Conservation (phyloP, 768 basidiomycete genomes). For the Kwoniella bestiolae region DNA sequence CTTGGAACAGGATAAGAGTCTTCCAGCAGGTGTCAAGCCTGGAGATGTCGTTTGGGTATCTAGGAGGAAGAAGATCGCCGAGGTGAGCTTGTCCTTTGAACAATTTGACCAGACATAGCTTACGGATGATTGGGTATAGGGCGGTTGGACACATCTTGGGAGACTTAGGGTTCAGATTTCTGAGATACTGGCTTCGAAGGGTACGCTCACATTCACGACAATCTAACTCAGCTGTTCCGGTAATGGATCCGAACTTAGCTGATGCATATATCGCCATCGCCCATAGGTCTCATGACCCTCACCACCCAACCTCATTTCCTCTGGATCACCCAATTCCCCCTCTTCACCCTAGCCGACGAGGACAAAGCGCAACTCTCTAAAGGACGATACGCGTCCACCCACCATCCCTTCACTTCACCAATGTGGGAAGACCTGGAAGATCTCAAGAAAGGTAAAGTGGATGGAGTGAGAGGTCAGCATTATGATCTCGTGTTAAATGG, state of each 20-base stretch:
- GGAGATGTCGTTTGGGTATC: slow-evolving; percentile 57
- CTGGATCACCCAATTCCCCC: slow-evolving; percentile 94
- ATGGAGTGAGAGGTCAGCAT: slow-evolving; percentile 80
- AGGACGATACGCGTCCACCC: slow-evolving; percentile 88
- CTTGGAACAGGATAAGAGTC: slow-evolving; percentile 37
- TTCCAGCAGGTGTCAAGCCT: slow-evolving; percentile 47
- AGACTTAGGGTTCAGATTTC: slow-evolving; percentile 67
- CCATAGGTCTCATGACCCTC: slow-evolving; percentile 66
- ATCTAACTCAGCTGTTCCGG: too few relatives aligned
- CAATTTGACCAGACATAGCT: too few relatives aligned
- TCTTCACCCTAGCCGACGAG: slow-evolving; percentile 81
- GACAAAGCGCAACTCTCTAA: slow-evolving; percentile 85
- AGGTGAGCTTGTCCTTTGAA: too few relatives aligned
- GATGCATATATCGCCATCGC: too few relatives aligned
- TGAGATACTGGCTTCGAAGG: slow-evolving; percentile 68
- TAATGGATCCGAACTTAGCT: too few relatives aligned
- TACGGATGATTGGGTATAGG: slow-evolving; percentile 61
- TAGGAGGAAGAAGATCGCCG: slow-evolving; percentile 53
- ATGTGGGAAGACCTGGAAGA: slow-evolving; percentile 84
- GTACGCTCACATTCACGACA: slow-evolving; percentile 61
- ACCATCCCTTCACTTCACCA: slow-evolving; percentile 96
- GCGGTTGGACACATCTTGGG: slow-evolving; percentile 83
- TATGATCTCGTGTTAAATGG: slow-evolving; percentile 95
- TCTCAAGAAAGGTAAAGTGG: slow-evolving; percentile 72
- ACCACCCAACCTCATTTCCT: slow-evolving; percentile 75